Evolutionary conservation across 192 early-diverging fungal genomes (phyloP).

Genomic region (Gryganskiella cystojenkinii): DNA sequence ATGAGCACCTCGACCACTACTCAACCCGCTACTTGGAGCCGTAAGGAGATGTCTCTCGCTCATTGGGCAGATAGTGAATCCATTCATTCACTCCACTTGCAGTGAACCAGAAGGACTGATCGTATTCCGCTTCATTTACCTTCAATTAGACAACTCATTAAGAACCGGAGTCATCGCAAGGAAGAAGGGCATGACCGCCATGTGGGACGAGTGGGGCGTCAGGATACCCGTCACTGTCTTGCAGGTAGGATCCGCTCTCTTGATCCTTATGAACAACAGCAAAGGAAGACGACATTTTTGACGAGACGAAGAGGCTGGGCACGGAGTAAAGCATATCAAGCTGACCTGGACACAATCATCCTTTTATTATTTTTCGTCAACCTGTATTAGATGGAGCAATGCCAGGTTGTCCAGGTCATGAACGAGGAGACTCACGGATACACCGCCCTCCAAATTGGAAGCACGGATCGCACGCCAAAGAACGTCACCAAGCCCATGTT

Average conservation of each 20-base stretch:
- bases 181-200: slow-evolving; percentile 95
- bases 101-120: not conserved
- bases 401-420: slow-evolving; percentile 72
- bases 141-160: slow-evolving; percentile 57
- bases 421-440: slow-evolving; percentile 64
- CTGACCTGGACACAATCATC: not conserved
- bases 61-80: not conserved
- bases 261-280: not conserved
- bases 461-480: slow-evolving; percentile 66
- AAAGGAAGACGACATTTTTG: too few relatives aligned
- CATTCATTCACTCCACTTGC: not conserved
- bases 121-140: not conserved
- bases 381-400: slow-evolving; percentile 69
- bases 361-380: not conserved
- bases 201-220: slow-evolving; percentile 95
- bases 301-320: too few relatives aligned
- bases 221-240: slow-evolving; percentile 91
- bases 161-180: slow-evolving; percentile 85
- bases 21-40: slow-evolving; percentile 47
- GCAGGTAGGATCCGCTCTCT: too few relatives aligned
- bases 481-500: slow-evolving; percentile 76
- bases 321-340: not conserved
- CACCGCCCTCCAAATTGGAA: slow-evolving; percentile 76
- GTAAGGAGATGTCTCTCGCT: slow-evolving; percentile 22
- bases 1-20: slow-evolving; percentile 29